These are phyloP conservation scores for Coniella lustricola DNA, from an alignment of 2,329 filamentous ascomycete species.

Conservation along the genomic window DNA sequence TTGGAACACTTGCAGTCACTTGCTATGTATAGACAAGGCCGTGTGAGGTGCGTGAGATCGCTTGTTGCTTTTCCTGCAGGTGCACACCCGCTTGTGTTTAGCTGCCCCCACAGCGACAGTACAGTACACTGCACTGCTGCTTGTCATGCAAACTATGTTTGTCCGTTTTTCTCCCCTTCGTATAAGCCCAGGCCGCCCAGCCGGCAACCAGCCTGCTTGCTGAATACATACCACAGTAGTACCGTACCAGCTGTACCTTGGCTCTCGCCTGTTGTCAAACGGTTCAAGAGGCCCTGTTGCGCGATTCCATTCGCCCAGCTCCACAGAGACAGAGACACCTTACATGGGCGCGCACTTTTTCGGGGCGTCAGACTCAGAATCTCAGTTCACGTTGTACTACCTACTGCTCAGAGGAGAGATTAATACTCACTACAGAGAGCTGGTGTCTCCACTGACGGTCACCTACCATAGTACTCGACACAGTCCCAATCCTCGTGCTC, in stretches of 20 bases:
- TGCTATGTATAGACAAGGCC: no score
- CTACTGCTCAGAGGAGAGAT: no score
- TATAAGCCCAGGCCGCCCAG: no score
- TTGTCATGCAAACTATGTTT: no score
- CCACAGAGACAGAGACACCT: conserved; percentile 8
- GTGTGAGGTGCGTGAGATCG: neutral
- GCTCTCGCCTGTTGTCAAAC: no score
- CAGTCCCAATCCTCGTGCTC: conserved; percentile 15
- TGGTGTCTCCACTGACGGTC: conserved; percentile 7
- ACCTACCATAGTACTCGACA: conserved; percentile 5
- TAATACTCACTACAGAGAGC: no score
- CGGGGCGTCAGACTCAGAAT: no score
- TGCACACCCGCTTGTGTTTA: conserved; percentile 17
- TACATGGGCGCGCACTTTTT: neutral
- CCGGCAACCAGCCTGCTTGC: neutral
- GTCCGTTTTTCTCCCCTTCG: no score
- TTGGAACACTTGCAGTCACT: no score
- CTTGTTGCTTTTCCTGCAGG: conserved; percentile 13
- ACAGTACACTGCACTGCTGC: conserved; percentile 7
- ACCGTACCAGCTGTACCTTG: no score
- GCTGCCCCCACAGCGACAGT: conserved; percentile 14
- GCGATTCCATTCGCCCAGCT: conserved; percentile 10
- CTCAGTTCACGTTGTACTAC: conserved; percentile 7
- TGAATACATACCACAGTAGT: no score
- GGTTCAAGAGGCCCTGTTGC: no score